phyloP scores from a whole-genome alignment of 306 rosid species.

The Lathyrus oleraceus region DNA sequence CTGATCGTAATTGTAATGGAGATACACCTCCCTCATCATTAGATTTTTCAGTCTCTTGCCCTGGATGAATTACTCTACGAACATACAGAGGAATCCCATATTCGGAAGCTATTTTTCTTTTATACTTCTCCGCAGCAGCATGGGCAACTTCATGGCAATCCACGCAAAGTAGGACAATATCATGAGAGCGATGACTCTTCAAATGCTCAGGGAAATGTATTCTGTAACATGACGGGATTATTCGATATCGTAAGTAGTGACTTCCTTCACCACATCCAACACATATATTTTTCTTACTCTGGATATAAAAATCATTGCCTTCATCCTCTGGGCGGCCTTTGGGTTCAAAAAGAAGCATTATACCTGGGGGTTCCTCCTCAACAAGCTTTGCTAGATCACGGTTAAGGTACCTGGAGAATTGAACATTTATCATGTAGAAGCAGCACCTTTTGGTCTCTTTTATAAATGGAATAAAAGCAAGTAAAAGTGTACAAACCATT shows the following conservation, averaged over 20 bases:
- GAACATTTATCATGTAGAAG: slow-evolving; percentile 34
- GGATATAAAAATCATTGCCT: slow-evolving; percentile 90
- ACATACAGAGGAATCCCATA: slow-evolving; percentile 93
- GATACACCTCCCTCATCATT: slow-evolving; percentile 78
- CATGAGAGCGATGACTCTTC: slow-evolving; percentile 98
- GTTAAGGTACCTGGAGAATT: slow-evolving; percentile 67
- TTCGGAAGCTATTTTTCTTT: slow-evolving; percentile 75
- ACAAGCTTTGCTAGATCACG: slow-evolving; percentile 80
- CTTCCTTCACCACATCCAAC: slow-evolving; percentile 97
- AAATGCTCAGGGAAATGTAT: slow-evolving; percentile 94
- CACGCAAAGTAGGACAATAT: slow-evolving; percentile 93
- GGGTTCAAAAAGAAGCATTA: slow-evolving; percentile 95
- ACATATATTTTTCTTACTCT: slow-evolving; percentile 90
- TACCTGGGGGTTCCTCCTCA: slow-evolving; percentile 83
- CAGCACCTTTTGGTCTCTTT: slow-evolving; percentile 21
- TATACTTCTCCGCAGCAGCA: slow-evolving; percentile 95
- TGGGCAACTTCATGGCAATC: slow-evolving; percentile 98
- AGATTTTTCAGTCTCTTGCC: slow-evolving; percentile 40
- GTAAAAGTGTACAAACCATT: slow-evolving; percentile 68
- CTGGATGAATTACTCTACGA: slow-evolving; percentile 62
- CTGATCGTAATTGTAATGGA: slow-evolving; percentile 83
- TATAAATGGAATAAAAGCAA: slow-evolving; percentile 6
- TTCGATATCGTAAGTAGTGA: slow-evolving; percentile 88
- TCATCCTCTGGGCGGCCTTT: slow-evolving; percentile 99
- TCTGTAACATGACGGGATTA: slow-evolving; percentile 97